Base-by-base conservation (phyloP, 2,329 filamentous ascomycete genomes). In the Penicillium sp. region DNA sequence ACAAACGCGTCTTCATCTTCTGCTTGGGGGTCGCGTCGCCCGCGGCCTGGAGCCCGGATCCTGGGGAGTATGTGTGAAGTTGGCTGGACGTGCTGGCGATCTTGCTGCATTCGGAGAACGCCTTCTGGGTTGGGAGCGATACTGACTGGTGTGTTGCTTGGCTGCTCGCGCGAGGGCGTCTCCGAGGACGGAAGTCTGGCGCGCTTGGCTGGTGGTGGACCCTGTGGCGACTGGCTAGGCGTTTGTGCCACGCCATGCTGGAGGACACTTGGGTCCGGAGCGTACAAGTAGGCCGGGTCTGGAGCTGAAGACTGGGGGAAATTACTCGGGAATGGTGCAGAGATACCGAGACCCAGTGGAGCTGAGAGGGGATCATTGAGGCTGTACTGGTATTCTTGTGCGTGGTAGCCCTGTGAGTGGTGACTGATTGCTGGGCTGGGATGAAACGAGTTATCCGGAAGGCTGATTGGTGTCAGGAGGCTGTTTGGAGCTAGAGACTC, bases 71-170 rank as follows among this genome's bases (percentile, higher is more conserved):
- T 64, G 17, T 62, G 62, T 15, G 69, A 61, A 19, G 73, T 65
- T 17, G 63, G 57, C 12, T 69, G 67, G n/a, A 62, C 60, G 19
- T 68, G 63, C 37, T 65, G 64, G 35, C 73, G 70, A 58, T 76
- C 72, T 25, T 71, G 69, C 61, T 77, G 72, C 50, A 77, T 62
- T 31, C 72, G 71, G 56, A 73, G 68, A n/a, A 77, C 58, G 0
- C 75, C 75, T 43, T 72, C 70, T 19, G 75, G 76, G 38, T 78
- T 66, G 1, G 76, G 76, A 13, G 75, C 71, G 43, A 78, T 78
- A 29, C 55, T 65, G 37, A 77, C 63, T 2, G 73, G 75, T 0
- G 66, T 67, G 9, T 72, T 67, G 13, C 70, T 67, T 10, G 57
- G 40, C 38, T 62, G 13, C 7, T 56, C 40, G 19, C 19, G 41